Evolutionary conservation across 345 rosid species (phyloP), one percentile per base, ranked within the genome.

Genomic region (Heritiera littoralis): DNA sequence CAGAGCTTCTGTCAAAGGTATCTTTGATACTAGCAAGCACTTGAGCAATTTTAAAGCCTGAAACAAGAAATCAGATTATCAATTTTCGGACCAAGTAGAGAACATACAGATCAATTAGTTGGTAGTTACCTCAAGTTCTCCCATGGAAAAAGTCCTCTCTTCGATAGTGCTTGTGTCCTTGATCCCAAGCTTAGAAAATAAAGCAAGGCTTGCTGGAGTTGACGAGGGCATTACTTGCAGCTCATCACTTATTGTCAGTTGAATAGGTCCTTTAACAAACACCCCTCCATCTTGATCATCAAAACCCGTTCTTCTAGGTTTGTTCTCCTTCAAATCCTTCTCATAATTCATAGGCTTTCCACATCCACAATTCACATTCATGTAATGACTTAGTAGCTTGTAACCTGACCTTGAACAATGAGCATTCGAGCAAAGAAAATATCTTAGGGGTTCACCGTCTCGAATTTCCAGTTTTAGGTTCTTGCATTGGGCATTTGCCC

Each of bases 381-480:
- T 0, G 58, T 65, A 72, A 28, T 28, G 72, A 81, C 80, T 73
- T 58, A 74, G 28, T 4, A 74, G 11, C 65, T 63, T 78, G 30
- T 15, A 43, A 1, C 23, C 1, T 5, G 52, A 18, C 9, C 0
- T 5, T 7, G 7, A 5, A 3, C 55, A 2, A 70, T 45, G 20
- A 23, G 4, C 41, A 0, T 0, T 6, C 6, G 9, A 0, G 32
- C 84, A 78, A 23, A 30, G 7, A 41, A 43, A 76, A 59, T 10
- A 72, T 40, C 1, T 12, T 0, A 1, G 0, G 23, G 59, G 8
- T 11, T 56, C 41, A 2, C 18, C 20, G 17, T 61, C 40, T 9
- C 51, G 74, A 28, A 77, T 41, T 17, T 52, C 52, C 64, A 84
- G 43, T 77, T 80, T 82, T n/a, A 85, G 72, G 40, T 41, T 43